A percentile compares a stretch with the other conserved stretches of the same genome.
Conservation (phyloP, 768 basidiomycete species). For the Mycena epipterygia region DNA sequence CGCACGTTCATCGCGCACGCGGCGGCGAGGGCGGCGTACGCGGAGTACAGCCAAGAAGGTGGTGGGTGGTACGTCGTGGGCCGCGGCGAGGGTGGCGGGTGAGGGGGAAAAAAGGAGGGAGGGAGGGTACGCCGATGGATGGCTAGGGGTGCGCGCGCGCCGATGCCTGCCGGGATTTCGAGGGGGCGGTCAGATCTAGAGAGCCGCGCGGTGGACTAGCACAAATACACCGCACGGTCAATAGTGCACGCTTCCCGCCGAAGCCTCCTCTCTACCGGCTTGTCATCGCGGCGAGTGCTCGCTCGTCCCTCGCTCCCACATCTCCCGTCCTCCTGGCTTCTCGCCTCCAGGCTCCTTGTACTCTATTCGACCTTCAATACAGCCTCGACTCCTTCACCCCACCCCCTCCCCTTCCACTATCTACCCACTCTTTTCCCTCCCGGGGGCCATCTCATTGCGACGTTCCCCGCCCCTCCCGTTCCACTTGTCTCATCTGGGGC, state of each 20-base stretch:
- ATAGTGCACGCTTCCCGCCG: background rate
- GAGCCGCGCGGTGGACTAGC: background rate
- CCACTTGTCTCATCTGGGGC: background rate
- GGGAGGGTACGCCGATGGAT: too few relatives aligned
- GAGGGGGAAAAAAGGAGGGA: too few relatives aligned
- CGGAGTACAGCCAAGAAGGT: too few relatives aligned
- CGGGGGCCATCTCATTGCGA: background rate
- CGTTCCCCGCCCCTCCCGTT: background rate
- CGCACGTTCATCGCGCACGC: too few relatives aligned
- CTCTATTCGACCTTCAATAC: conserved; percentile 1
- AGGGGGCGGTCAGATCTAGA: background rate
- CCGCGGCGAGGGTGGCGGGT: too few relatives aligned
- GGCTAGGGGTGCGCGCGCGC: background rate
- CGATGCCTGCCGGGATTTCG: conserved; percentile 1
- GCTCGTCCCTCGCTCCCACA: background rate
- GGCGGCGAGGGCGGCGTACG: too few relatives aligned
- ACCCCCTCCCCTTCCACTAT: background rate
- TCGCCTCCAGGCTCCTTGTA: background rate
- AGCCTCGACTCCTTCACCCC: conserved; percentile 4
- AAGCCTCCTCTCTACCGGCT: background rate
- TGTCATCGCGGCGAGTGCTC: background rate
- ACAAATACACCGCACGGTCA: background rate
- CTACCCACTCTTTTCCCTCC: background rate
- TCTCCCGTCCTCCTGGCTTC: background rate
- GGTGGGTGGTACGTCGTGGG: too few relatives aligned